Base-by-base conservation (phyloP, 768 basidiomycete genomes). In the Russula sp. region DNA sequence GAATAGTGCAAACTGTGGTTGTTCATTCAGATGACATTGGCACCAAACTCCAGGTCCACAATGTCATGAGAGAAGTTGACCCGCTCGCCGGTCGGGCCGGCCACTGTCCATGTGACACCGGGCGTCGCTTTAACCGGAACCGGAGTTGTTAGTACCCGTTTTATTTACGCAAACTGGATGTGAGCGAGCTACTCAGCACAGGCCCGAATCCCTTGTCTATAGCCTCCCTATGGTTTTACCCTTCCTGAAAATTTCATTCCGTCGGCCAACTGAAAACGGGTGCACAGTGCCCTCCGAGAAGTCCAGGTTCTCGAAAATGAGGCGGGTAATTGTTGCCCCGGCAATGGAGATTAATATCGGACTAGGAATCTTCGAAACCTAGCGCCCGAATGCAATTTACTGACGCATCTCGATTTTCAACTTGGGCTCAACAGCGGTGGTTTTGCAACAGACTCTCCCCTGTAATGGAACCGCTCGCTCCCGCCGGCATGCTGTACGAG, bases 341-440 rank as follows among this genome's bases (percentile, higher is more conserved):
- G 39, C 42, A 51, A 59, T 39, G 27, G 22, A 40, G 58, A 53
- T 58, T 53, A 59, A 54, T 22, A 37, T 58, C 62, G 62, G 62
- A 63, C 62, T 54, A 59, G 2, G 48, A 52, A 37, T 18, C 6
- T 16, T 48, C 35, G 34, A 37, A 18, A 6, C 6, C 20, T 14
- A 11, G 18, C 18, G 13, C 10, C 13, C 37, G 27, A 53, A 47
- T 42, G 52, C 59, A 61, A 45, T 54, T 63, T 48, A 22, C 4
- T 40, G 14, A 37, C 13, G 31, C 57, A 59, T 59, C 48, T 50
- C 48, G 37, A 48, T 54, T 39, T 27, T 31, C 50, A 16, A 51
- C 50, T 39, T 48, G 18, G 35, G 53, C 45, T 20, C 50, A 27
- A 31, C 27, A 51, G 22, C 14, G 13, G 22, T 42, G 11, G 13